Conservation (phyloP, 1,139 yeast genomes). For the Taphrina communis region DNA sequence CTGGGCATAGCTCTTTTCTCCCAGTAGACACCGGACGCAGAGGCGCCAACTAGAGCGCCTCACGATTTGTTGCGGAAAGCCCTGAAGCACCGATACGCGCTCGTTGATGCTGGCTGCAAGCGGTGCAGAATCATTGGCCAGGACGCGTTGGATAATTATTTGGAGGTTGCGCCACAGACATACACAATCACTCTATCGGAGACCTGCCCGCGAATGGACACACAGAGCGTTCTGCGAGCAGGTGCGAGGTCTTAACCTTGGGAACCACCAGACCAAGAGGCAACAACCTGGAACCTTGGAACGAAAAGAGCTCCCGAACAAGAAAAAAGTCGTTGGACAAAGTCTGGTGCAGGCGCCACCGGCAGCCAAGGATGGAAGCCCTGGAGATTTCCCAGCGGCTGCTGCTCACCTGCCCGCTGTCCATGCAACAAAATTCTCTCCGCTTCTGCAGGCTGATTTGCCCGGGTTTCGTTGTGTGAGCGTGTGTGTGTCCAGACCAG, state of each 20-base stretch:
- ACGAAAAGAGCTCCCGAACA: background rate
- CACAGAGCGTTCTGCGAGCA: background rate
- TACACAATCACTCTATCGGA: constrained; percentile 2
- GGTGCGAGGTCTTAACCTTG: background rate
- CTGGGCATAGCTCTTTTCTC: too few species aligned
- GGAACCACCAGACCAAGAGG: too few species aligned
- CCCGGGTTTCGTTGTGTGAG: background rate
- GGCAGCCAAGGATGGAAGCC: background rate
- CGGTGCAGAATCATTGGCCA: too few species aligned
- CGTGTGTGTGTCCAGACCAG: too few species aligned
- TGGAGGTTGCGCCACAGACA: background rate
- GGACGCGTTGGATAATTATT: too few species aligned
- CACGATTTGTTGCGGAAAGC: too few species aligned
- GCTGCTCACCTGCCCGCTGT: background rate
- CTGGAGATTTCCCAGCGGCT: background rate
- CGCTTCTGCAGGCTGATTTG: background rate
- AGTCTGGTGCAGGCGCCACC: background rate
- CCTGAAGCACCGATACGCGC: too few species aligned
- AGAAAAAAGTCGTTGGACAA: constrained; percentile 1
- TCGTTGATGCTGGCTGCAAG: too few species aligned
- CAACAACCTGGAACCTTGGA: background rate
- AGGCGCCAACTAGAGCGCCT: too few species aligned
- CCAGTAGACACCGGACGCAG: too few species aligned
- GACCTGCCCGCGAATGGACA: constrained; percentile 1
- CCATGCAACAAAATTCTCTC: constrained; percentile 7